Evolutionary conservation across 805 yeast genomes (phyloP).

Genomic region (Pachysolen tannophilus): DNA sequence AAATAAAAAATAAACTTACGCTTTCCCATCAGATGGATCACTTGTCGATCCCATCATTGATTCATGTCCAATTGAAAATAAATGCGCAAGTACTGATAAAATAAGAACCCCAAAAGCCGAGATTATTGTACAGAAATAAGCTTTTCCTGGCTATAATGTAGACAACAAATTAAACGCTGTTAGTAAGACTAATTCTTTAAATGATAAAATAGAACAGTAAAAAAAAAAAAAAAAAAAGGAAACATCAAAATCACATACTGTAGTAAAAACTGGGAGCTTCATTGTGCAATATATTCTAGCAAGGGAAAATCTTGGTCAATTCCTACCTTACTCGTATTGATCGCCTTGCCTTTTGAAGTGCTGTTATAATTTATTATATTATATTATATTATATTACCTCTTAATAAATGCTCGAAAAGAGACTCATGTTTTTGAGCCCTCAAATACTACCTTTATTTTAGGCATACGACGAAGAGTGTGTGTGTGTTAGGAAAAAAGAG

Average conservation of each 20-base stretch:
- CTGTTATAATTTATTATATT: no score
- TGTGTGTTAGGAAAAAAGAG: no score
- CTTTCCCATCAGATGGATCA: constrained; percentile 90
- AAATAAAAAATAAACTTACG: constrained; percentile 32
- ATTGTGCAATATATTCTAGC: background rate
- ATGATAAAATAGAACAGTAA: background rate
- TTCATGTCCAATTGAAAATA: constrained; percentile 78
- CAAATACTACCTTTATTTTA: no score
- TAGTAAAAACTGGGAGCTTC: constrained; percentile 9
- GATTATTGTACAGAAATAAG: constrained; percentile 91
- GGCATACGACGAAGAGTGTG: no score
- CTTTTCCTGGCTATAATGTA: constrained; percentile 55
- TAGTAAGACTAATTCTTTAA: background rate
- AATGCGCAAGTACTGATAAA: constrained; percentile 72
- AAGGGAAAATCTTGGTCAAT: no score
- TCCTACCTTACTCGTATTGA: no score
- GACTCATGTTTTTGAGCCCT: no score
- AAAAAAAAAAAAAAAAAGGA: background rate
- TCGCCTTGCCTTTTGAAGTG: no score
- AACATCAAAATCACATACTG: constrained; percentile 7
- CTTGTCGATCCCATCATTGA: constrained; percentile 85
- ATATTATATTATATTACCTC: no score
- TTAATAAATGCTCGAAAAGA: no score
- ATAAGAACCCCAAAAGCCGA: constrained; percentile 91
- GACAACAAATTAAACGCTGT: background rate